A percentile compares a stretch with the other conserved stretches of the same genome.
These are phyloP conservation scores for Stachybotrys chartarum DNA, from an alignment of 2,329 filamentous ascomycete species.

Conservation along the genomic window DNA sequence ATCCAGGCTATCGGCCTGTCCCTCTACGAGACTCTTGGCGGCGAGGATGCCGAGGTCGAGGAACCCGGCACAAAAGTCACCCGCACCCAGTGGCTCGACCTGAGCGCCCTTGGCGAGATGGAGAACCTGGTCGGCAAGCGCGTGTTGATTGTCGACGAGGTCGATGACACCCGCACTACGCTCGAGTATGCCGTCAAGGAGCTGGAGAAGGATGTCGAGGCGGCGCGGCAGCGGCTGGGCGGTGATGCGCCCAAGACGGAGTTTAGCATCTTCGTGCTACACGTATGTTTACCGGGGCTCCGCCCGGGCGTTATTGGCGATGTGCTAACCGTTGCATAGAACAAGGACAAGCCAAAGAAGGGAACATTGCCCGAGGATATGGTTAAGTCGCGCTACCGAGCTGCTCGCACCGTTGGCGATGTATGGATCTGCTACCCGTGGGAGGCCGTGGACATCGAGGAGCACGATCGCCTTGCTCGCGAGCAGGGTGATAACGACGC, in stretches of 20 bases:
- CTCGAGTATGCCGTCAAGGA: conserved; percentile 91
- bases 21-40: conserved; percentile 80
- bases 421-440: conserved; percentile 99
- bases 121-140: conserved; percentile 31
- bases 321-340: conserved; percentile 40
- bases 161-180: conserved; percentile 90
- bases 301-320: accelerated
- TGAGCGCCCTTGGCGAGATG: conserved; percentile 71
- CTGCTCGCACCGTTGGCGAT: conserved; percentile 82
- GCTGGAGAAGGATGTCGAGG: conserved; percentile 88
- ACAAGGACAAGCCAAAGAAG: conserved; percentile 98
- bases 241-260: conserved; percentile 61
- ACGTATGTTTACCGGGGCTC: conserved; percentile 45
- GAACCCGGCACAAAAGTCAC: conserved; percentile 84
- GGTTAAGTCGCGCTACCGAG: conserved; percentile 70
- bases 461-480: conserved; percentile 70
- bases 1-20: conserved; percentile 99
- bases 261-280: conserved; percentile 92
- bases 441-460: conserved; percentile 91
- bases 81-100: conserved; percentile 95
- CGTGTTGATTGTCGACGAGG: conserved; percentile 42
- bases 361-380: conserved; percentile 74
- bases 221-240: conserved; percentile 67
- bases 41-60: conserved; percentile 48
- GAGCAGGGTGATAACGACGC: conserved; percentile 26